A percentile compares a stretch with the other conserved stretches of the same genome.
Conservation (phyloP, 1,284 basidiomycete genomes). For the Trametes hirsuta region DNA sequence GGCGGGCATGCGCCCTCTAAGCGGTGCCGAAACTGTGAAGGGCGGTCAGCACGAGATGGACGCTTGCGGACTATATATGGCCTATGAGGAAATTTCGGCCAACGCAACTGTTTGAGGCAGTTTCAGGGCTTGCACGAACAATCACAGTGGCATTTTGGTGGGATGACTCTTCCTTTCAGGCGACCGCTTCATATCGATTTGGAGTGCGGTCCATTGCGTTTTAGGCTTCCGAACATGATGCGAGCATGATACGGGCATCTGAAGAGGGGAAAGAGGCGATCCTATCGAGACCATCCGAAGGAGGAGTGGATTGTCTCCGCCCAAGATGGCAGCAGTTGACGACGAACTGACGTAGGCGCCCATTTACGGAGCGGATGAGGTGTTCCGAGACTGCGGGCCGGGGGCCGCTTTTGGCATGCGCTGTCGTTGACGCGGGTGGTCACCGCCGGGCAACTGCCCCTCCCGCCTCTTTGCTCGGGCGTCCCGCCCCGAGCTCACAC, state of each 20-base stretch:
- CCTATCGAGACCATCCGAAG: conserved; percentile 5
- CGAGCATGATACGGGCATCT: conserved; percentile 20
- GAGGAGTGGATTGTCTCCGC: conserved; percentile 18
- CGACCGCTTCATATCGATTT: background rate
- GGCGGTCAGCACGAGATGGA: background rate
- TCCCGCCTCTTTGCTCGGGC: too few relatives aligned
- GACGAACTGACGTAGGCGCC: conserved; percentile 1
- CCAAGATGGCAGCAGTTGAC: conserved; percentile 15
- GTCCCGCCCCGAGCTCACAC: background rate
- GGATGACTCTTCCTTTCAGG: background rate
- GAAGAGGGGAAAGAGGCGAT: background rate
- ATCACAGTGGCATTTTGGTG: background rate
- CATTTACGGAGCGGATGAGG: background rate
- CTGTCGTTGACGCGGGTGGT: background rate
- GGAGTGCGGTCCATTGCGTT: background rate
- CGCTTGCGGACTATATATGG: background rate
- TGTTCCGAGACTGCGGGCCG: conserved; percentile 1
- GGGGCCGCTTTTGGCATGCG: conserved; percentile 3
- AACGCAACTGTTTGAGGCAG: background rate
- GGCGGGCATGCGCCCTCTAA: conserved; percentile 22
- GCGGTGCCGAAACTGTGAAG: conserved; percentile 26
- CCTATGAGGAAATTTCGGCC: conserved; percentile 2
- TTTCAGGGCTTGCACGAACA: background rate
- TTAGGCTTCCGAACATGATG: conserved; percentile 21
- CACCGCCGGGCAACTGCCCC: too few relatives aligned